phyloP scores from a whole-genome alignment of 495 filamentous ascomycete genomes.

The Penicillium silybi region DNA sequence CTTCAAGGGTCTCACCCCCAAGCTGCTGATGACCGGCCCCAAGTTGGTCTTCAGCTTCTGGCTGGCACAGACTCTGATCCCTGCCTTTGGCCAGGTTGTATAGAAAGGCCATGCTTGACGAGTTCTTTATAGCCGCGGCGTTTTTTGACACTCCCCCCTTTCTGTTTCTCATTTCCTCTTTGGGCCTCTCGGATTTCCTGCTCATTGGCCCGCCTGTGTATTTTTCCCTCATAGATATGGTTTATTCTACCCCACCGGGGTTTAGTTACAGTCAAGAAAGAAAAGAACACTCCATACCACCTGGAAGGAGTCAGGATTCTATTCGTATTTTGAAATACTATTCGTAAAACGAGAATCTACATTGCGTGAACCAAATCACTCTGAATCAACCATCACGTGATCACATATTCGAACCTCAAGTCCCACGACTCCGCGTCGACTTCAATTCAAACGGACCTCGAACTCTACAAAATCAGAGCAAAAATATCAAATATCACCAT shows the following conservation, averaged over 20 bases:
- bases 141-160: slow-evolving; percentile 17
- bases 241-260: slow-evolving; percentile 15
- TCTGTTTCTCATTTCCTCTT: slow-evolving; percentile 3
- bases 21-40: slow-evolving; percentile 97
- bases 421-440: neutral
- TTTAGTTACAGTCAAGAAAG: slow-evolving; percentile 10
- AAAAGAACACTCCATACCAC: neutral
- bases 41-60: slow-evolving; percentile 99
- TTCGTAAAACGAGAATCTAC: neutral
- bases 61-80: slow-evolving; percentile 92
- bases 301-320: neutral
- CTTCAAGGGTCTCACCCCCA: slow-evolving; percentile 97
- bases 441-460: neutral
- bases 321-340: neutral
- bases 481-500: slow-evolving; percentile 10
- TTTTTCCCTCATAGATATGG: slow-evolving; percentile 19
- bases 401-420: neutral
- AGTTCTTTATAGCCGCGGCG: slow-evolving; percentile 20
- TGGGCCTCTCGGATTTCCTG: slow-evolving; percentile 7
- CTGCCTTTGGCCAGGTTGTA: slow-evolving; percentile 59
- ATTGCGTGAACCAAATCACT: neutral
- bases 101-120: slow-evolving; percentile 28
- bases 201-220: slow-evolving; percentile 13
- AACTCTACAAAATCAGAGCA: neutral
- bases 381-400: neutral